Evolutionary conservation across 2,329 filamentous ascomycete species (phyloP), one percentile per base, ranked within the genome.

Genomic region (Diaporthe helianthi): DNA sequence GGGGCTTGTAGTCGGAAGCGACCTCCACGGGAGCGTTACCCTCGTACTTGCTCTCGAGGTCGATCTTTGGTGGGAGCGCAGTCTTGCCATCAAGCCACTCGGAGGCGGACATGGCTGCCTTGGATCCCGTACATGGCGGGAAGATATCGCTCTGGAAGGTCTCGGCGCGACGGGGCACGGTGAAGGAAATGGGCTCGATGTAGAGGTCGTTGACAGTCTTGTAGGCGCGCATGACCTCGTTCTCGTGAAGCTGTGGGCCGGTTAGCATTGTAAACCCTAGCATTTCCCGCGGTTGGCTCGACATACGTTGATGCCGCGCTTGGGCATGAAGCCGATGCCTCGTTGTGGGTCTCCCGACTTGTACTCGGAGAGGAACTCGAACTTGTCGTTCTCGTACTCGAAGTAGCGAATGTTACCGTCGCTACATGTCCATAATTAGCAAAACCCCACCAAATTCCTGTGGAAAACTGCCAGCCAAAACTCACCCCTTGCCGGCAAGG

Each of bases 401-500:
- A 93, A 99, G 86, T 99, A 99, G 73, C 96, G 94, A 78, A 99
- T 99, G 82, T 99, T 99, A 77, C 96, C 96, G 78, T 99, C 96
- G 81, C 93, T 96, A 72, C 19, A 36, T 13, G 10, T 22, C 33
- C n/a, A 31, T 15, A 1, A 65, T 75, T 49, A 72, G 74, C 75
- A 44, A 75, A 69, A 24, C n/a, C 63, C 76, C 46, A 17, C 22
- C 22, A 78, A 73, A 47, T 44, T 17, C n/a, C 24, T 49, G 46
- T 47, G 58, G 7, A 49, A 41, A 31, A 31, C 29, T 36, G 36
- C 3, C n/a, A 26, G n/a, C n/a, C n/a, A n/a, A n/a, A 44, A 82
- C 92, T 84, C 82, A 95, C 93, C 95, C 96, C 85, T 98, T 98
- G 79, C 96, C 96, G 76, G 96, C 96, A 78, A 99, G 87, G 82